Percentiles rank a stretch among this genome's conserved stretches.
These are phyloP conservation scores for Dactylonectria macrodidyma DNA, from an alignment of 2,329 filamentous ascomycete species.

Conservation along the genomic window DNA sequence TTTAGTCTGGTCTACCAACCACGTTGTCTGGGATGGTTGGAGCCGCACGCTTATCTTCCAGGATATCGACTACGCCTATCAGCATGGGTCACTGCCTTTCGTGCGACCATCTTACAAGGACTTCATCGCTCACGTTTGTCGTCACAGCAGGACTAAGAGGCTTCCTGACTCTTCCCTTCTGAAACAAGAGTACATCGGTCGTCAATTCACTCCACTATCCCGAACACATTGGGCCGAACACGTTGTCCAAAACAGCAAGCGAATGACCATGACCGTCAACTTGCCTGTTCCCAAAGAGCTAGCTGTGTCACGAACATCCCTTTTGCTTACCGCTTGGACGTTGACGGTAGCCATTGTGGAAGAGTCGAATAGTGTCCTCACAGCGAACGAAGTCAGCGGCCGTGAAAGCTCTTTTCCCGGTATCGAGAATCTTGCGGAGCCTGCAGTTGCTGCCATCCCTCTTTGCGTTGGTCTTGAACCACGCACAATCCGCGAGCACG, in stretches of 20 bases:
- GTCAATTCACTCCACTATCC: slow-evolving; percentile 5
- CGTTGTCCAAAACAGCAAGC: neutral
- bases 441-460: slow-evolving; percentile 3
- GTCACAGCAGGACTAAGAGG: neutral
- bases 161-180: slow-evolving; percentile 4
- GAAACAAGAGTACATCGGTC: slow-evolving; percentile 3
- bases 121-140: neutral
- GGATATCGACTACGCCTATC: slow-evolving; percentile 3
- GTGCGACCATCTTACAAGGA: slow-evolving; percentile 3
- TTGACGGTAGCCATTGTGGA: slow-evolving; percentile 4
- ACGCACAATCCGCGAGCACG: slow-evolving; percentile 4
- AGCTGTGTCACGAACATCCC: slow-evolving; percentile 4
- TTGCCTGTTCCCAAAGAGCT: neutral
- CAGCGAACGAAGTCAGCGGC: slow-evolving; percentile 1
- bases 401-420: slow-evolving; percentile 3
- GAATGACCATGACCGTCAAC: slow-evolving; percentile 6
- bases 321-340: slow-evolving; percentile 6
- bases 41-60: slow-evolving; percentile 2
- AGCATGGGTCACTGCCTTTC: slow-evolving; percentile 1
- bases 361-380: slow-evolving; percentile 1
- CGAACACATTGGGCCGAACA: neutral
- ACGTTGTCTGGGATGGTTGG: slow-evolving; percentile 3
- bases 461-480: slow-evolving; percentile 3
- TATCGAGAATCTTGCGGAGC: slow-evolving; percentile 5
- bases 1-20: slow-evolving; percentile 4